Evolutionary conservation across 805 yeast species (phyloP).

Genomic region (Sugiyamaella americana): DNA sequence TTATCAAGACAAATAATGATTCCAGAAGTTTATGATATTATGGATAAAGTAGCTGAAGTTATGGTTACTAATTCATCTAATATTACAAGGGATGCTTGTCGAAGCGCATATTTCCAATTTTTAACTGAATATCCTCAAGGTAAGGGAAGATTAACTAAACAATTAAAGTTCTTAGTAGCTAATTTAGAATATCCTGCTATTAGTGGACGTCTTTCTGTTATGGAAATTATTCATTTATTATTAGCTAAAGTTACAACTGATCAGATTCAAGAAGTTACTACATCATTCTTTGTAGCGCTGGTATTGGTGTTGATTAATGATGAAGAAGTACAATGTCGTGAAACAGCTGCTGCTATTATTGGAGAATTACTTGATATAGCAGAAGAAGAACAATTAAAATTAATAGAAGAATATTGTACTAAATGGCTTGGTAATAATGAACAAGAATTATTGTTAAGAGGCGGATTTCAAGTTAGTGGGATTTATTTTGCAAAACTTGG

Average conservation of each 20-base stretch:
- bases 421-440: slow-evolving; percentile 57
- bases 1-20: slow-evolving; percentile 64
- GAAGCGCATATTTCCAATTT: slow-evolving; percentile 77
- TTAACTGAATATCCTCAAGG: slow-evolving; percentile 95
- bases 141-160: slow-evolving; percentile 72
- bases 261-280: slow-evolving; percentile 34
- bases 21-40: slow-evolving; percentile 84
- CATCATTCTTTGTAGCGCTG: slow-evolving; percentile 78
- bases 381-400: slow-evolving; percentile 26
- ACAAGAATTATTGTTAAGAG: slow-evolving; percentile 51
- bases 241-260: slow-evolving; percentile 59
- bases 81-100: slow-evolving; percentile 75
- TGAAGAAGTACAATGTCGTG: slow-evolving; percentile 71
- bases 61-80: slow-evolving; percentile 86
- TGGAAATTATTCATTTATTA: slow-evolving; percentile 75
- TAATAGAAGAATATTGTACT: slow-evolving; percentile 37
- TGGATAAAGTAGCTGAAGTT: slow-evolving; percentile 72
- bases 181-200: slow-evolving; percentile 82
- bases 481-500: slow-evolving; percentile 50
- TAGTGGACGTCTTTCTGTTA: slow-evolving; percentile 79
- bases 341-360: slow-evolving; percentile 66
- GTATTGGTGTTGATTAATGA: slow-evolving; percentile 75
- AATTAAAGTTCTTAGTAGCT: slow-evolving; percentile 70
- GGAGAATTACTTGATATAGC: slow-evolving; percentile 48
- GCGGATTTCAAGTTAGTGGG: slow-evolving; percentile 70